phyloP scores from a whole-genome alignment of 2,329 filamentous ascomycete species.

The Tolypocladium nubicola region DNA sequence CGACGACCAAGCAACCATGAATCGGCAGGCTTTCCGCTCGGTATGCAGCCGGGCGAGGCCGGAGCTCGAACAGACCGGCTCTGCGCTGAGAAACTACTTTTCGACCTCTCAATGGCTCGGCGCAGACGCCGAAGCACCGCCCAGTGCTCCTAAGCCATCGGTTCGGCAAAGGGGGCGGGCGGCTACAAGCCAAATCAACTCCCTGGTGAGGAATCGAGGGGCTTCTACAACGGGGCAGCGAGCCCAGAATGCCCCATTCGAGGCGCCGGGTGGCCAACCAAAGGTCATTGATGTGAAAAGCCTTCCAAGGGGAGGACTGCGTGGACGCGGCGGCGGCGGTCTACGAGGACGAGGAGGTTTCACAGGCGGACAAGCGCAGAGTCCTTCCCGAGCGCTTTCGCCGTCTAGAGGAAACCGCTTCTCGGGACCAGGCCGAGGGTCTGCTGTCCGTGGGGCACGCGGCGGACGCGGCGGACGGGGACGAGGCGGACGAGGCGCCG shows the following conservation, averaged over 20 bases:
- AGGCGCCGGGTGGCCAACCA: slow-evolving; percentile 9
- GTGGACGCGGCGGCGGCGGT: slow-evolving; percentile 17
- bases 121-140: slow-evolving; percentile 14
- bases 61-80: slow-evolving; percentile 19
- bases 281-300: slow-evolving; percentile 29
- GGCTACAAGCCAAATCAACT: slow-evolving; percentile 23
- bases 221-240: neutral
- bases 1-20: slow-evolving; percentile 18
- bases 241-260: neutral
- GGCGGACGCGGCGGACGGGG: slow-evolving; percentile 1
- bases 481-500: slow-evolving; percentile 3
- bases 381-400: slow-evolving; percentile 1
- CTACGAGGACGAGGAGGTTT: slow-evolving; percentile 7
- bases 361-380: neutral
- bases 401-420: slow-evolving; percentile 8
- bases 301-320: slow-evolving; percentile 20
- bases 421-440: slow-evolving; percentile 4
- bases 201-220: slow-evolving; percentile 14
- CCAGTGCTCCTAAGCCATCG: slow-evolving; percentile 10
- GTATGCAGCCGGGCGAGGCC: slow-evolving; percentile 23
- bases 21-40: slow-evolving; percentile 26
- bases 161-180: slow-evolving; percentile 19
- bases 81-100: slow-evolving; percentile 20
- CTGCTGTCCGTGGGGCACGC: slow-evolving; percentile 6
- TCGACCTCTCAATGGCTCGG: slow-evolving; percentile 25